Evolutionary conservation across 805 yeast genomes (phyloP).

Genomic region (Candida pseudoglaebosa): DNA sequence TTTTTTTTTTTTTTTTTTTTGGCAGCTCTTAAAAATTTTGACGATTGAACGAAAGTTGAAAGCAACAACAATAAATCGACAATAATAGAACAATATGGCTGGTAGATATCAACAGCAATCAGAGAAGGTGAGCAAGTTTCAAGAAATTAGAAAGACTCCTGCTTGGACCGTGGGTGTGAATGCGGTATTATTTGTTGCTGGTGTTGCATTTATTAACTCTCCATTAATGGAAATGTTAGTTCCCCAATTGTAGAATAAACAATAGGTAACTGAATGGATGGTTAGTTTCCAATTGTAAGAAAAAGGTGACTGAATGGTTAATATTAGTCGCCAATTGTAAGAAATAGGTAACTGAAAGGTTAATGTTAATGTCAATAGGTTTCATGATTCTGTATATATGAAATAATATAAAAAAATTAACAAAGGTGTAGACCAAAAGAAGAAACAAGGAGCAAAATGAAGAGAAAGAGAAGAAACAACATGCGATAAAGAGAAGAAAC

Average conservation of each 20-base stretch:
- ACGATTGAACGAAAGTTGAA: background rate
- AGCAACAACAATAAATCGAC: background rate
- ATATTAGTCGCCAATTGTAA: no score
- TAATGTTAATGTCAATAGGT: constrained; percentile 2
- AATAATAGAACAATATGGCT: constrained; percentile 13
- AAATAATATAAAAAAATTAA: background rate
- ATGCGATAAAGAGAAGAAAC: no score
- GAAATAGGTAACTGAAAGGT: background rate
- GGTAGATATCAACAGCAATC: constrained; percentile 19
- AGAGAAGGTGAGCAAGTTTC: constrained; percentile 32
- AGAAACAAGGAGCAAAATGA: background rate
- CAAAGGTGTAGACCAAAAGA: background rate
- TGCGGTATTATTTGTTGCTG: constrained; percentile 61
- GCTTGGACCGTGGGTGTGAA: constrained; percentile 62
- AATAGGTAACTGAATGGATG: background rate
- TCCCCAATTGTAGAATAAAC: constrained; percentile 51
- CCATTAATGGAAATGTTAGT: constrained; percentile 79
- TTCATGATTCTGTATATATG: constrained; percentile 5
- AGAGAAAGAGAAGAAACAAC: background rate
- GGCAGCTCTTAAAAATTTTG: background rate
- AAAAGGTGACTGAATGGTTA: background rate
- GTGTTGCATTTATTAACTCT: constrained; percentile 73
- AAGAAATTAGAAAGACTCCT: constrained; percentile 60
- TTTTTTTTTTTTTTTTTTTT: constrained; percentile 23
- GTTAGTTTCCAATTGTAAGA: no score